phyloP scores from a whole-genome alignment of 495 filamentous ascomycete genomes.

The Aspergillus sparsus region DNA sequence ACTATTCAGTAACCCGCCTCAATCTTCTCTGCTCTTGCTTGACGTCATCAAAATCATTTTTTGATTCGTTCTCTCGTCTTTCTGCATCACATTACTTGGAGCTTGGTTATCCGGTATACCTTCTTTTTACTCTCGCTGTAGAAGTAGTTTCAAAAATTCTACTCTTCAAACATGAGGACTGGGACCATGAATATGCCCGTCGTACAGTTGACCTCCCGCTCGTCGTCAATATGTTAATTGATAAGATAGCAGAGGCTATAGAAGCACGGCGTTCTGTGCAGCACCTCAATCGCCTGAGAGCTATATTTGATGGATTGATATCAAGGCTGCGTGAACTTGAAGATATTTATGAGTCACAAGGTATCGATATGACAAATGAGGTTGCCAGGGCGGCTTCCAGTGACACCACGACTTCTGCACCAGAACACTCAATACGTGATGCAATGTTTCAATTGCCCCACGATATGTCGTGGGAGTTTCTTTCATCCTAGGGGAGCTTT shows the following conservation, averaged over 20 bases:
- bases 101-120: not conserved
- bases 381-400: not conserved
- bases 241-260: not conserved
- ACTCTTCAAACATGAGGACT: not conserved
- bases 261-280: not conserved
- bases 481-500: too few relatives aligned
- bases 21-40: not conserved
- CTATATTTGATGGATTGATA: not conserved
- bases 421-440: not conserved
- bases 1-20: not conserved
- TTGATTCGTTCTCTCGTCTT: not conserved
- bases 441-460: not conserved
- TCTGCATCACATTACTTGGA: not conserved
- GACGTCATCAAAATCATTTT: not conserved
- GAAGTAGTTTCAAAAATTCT: not conserved
- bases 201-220: not conserved
- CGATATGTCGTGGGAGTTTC: not conserved
- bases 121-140: not conserved
- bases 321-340: not conserved
- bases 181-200: not conserved
- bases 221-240: not conserved
- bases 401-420: not conserved
- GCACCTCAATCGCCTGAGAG: not conserved
- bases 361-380: not conserved
- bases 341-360: not conserved